A percentile compares a stretch with the other conserved stretches of the same genome.
Evolutionary conservation across 495 filamentous ascomycete species (phyloP).

Genomic region (Collariella sp.): DNA sequence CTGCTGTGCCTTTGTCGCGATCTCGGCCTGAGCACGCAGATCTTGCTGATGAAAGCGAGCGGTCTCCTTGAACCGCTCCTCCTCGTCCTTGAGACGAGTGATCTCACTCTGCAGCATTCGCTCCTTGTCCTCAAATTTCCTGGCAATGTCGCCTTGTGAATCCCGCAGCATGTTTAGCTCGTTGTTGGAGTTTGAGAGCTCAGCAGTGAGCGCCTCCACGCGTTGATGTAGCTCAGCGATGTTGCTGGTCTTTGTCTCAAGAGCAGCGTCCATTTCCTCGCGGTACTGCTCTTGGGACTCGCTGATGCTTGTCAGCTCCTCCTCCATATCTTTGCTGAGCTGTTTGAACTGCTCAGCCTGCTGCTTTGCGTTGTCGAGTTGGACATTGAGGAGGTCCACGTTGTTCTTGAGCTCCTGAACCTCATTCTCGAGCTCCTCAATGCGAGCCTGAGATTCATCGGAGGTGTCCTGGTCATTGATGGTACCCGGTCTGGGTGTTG

Average conservation of each 20-base stretch:
- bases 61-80: conserved; percentile 65
- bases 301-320: conserved; percentile 69
- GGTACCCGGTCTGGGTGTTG: conserved; percentile 48
- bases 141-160: conserved; percentile 63
- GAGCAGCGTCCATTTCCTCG: conserved; percentile 66
- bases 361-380: conserved; percentile 68
- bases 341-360: conserved; percentile 80
- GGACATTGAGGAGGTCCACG: conserved; percentile 62
- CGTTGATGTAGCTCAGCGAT: conserved; percentile 74
- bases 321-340: conserved; percentile 84
- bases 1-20: conserved; percentile 84
- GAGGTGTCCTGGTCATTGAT: conserved; percentile 41
- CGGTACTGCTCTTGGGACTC: conserved; percentile 79
- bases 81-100: conserved; percentile 74
- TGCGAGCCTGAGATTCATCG: conserved; percentile 50
- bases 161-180: conserved; percentile 72
- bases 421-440: conserved; percentile 77
- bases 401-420: conserved; percentile 75
- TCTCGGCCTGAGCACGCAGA: conserved; percentile 83
- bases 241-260: conserved; percentile 64
- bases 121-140: conserved; percentile 73
- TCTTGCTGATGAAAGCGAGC: conserved; percentile 82
- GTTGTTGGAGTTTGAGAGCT: conserved; percentile 67
- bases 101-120: conserved; percentile 63
- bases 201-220: conserved; percentile 68